phyloP scores from a whole-genome alignment of 352 stramenopile genomes.

The Thalassiosira hispida region DNA sequence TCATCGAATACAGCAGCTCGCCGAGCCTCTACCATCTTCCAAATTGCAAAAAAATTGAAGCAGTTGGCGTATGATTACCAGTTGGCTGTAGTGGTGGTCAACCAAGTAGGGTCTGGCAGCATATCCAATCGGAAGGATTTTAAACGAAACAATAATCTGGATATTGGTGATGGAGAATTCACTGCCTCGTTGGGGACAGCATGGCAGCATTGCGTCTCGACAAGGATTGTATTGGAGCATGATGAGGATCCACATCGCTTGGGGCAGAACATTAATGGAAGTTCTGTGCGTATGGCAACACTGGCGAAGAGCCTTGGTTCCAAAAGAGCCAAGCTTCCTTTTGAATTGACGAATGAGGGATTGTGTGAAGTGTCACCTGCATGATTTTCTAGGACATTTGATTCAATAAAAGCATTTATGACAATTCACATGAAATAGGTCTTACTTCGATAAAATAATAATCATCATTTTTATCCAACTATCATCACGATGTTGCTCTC shows the following conservation, averaged over 20 bases:
- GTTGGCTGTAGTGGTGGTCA: slow-evolving; percentile 78
- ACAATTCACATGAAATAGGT: too few relatives aligned
- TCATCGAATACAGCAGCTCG: slow-evolving; percentile 45
- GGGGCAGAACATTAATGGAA: background rate
- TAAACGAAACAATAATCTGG: slow-evolving; percentile 26
- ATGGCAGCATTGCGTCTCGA: slow-evolving; percentile 83
- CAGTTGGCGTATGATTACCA: slow-evolving; percentile 69
- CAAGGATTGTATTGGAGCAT: slow-evolving; percentile 68
- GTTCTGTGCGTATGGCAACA: slow-evolving; percentile 18
- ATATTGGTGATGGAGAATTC: slow-evolving; percentile 52
- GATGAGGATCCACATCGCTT: slow-evolving; percentile 50
- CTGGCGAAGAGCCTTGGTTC: slow-evolving; percentile 52
- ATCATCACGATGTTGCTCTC: too few relatives aligned
- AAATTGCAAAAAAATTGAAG: slow-evolving; percentile 76
- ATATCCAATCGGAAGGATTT: slow-evolving; percentile 1
- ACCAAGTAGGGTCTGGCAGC: slow-evolving; percentile 62
- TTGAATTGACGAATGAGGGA: slow-evolving; percentile 36
- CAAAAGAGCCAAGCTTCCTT: slow-evolving; percentile 32
- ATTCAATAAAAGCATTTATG: background rate
- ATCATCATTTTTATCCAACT: too few relatives aligned
- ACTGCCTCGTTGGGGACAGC: slow-evolving; percentile 71
- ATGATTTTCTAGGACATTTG: background rate
- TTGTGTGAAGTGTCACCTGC: slow-evolving; percentile 35
- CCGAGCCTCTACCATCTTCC: slow-evolving; percentile 60
- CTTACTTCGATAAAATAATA: too few relatives aligned